Evolutionary conservation across 768 basidiomycete species (phyloP).

Genomic region (Boletus fagicola): DNA sequence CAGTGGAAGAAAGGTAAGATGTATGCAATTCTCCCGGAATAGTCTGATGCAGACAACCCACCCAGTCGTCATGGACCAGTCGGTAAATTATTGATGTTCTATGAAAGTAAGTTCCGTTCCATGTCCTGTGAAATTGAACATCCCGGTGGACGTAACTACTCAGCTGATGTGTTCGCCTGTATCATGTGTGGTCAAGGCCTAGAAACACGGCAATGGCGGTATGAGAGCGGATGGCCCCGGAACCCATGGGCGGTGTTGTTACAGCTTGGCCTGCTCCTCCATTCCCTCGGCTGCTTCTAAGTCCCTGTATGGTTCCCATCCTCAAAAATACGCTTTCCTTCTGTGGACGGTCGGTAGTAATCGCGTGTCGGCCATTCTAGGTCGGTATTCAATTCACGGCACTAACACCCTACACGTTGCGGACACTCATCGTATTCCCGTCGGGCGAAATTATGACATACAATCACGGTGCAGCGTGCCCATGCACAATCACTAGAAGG

Average conservation of each 20-base stretch:
- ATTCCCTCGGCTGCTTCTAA: neutral
- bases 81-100: too few relatives aligned
- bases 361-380: neutral
- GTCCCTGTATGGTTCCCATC: neutral
- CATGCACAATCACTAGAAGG: neutral
- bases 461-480: neutral
- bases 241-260: neutral
- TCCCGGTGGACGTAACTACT: neutral
- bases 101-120: neutral
- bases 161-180: neutral
- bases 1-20: neutral
- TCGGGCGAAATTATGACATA: neutral
- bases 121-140: neutral
- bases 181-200: neutral
- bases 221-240: neutral
- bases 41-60: neutral
- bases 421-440: neutral
- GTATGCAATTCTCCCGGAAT: neutral
- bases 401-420: neutral
- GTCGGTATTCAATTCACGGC: neutral
- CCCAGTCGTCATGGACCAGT: neutral
- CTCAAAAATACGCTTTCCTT: too few relatives aligned
- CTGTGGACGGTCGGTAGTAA: too few relatives aligned
- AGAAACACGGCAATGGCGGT: neutral
- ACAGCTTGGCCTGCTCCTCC: neutral